Conservation (phyloP, 116 monocot genomes). For the Dioscorea cayenensis region DNA sequence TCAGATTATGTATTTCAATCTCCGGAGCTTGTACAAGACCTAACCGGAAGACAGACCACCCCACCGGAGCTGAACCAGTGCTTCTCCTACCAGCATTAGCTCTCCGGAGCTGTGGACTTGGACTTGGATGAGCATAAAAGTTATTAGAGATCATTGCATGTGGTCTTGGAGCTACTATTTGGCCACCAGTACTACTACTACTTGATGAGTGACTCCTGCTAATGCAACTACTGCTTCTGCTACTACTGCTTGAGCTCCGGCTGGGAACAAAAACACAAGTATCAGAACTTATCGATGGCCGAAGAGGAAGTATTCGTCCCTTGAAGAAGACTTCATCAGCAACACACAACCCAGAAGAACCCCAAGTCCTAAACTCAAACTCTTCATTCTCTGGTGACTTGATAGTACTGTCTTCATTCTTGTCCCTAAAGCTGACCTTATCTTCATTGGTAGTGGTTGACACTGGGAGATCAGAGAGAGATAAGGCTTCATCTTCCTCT, state of each 20-base stretch:
- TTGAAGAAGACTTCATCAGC: constrained; percentile 75
- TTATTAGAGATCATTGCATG: constrained; percentile 14
- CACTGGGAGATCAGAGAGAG: constrained; percentile 40
- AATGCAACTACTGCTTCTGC: constrained; percentile 38
- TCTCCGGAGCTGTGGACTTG: constrained; percentile 38
- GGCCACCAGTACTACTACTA: not conserved
- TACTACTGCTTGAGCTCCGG: constrained; percentile 20
- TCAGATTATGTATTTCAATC: constrained; percentile 20
- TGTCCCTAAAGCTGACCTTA: not conserved
- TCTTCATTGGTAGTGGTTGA: not conserved
- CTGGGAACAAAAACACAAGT: constrained; percentile 6
- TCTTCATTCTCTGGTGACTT: constrained; percentile 12
- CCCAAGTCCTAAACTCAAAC: constrained; percentile 46
- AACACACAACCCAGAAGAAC: constrained; percentile 18
- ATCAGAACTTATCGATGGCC: constrained; percentile 34
- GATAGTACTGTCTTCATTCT: not conserved
- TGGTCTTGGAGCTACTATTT: not conserved
- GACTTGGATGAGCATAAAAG: constrained; percentile 65
- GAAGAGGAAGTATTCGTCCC: constrained; percentile 56
- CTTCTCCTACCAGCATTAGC: constrained; percentile 18
- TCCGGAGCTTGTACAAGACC: constrained; percentile 48
- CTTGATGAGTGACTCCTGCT: constrained; percentile 39
- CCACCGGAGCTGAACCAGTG: constrained; percentile 10
- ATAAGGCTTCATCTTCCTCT: constrained; percentile 40
- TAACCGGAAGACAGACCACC: constrained; percentile 42